A percentile compares a stretch with the other conserved stretches of the same genome.
Evolutionary conservation across 1,139 yeast species (phyloP).

Genomic region (Hanseniaspora uvarum): DNA sequence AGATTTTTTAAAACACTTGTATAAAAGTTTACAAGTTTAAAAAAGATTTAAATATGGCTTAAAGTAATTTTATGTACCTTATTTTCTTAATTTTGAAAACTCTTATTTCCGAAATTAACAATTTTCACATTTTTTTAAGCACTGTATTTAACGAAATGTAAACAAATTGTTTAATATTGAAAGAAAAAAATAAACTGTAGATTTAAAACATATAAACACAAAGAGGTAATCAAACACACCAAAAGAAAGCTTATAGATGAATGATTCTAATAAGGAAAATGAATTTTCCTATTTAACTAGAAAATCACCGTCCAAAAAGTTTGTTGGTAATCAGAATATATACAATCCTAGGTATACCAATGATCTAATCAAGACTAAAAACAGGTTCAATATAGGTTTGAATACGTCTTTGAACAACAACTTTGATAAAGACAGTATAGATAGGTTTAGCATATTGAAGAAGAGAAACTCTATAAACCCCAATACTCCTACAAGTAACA

Average conservation of each 20-base stretch:
- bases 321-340: not conserved
- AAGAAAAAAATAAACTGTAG: not conserved
- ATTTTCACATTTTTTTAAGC: too few relatives aligned
- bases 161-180: not conserved
- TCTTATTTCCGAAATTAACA: too few relatives aligned
- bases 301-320: not conserved
- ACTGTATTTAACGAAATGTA: not conserved
- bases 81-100: too few relatives aligned
- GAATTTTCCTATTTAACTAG: not conserved
- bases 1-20: too few relatives aligned
- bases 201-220: not conserved
- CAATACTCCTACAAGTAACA: not conserved
- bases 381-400: not conserved
- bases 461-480: not conserved
- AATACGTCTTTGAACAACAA: not conserved
- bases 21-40: too few relatives aligned
- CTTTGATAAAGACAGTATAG: constrained; percentile 1
- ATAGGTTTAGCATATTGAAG: constrained; percentile 8
- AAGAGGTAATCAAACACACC: not conserved
- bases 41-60: not conserved
- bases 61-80: too few relatives aligned
- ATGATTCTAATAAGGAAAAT: constrained; percentile 1
- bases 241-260: not conserved
- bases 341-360: not conserved
- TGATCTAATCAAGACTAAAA: not conserved